Percentiles rank a stretch among this genome's conserved stretches.
These are phyloP conservation scores for Pterocarpus santalinus DNA, from an alignment of 306 rosid species.

Conservation along the genomic window DNA sequence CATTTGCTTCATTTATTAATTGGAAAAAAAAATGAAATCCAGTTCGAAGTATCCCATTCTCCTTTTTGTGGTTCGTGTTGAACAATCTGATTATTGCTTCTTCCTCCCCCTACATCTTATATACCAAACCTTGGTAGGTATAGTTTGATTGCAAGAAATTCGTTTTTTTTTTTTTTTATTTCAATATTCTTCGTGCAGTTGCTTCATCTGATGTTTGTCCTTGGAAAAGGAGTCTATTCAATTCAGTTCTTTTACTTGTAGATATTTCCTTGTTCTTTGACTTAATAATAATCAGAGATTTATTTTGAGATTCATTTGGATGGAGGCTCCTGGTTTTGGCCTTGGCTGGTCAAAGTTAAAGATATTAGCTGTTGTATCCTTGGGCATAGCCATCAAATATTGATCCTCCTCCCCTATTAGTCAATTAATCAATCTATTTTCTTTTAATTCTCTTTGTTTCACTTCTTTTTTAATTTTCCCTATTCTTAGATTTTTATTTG, in stretches of 20 bases:
- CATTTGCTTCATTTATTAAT: conserved; percentile 8
- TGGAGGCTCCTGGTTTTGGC: conserved; percentile 67
- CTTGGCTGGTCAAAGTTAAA: conserved; percentile 61
- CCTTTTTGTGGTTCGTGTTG: not conserved
- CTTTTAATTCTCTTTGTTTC: conserved; percentile 1
- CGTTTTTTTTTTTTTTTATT: conserved; percentile 14
- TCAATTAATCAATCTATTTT: conserved; percentile 23
- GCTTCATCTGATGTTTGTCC: conserved; percentile 42
- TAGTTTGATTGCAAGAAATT: conserved; percentile 24
- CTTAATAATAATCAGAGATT: conserved; percentile 58
- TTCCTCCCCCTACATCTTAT: conserved; percentile 10
- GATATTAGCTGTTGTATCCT: conserved; percentile 70
- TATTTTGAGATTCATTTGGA: conserved; percentile 54
- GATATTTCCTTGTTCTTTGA: conserved; percentile 56
- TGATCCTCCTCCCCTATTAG: conserved; percentile 1
- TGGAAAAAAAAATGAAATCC: not conserved
- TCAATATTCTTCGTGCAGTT: conserved; percentile 27
- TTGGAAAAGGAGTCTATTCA: conserved; percentile 25
- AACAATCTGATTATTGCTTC: not conserved
- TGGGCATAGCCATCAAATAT: conserved; percentile 40
- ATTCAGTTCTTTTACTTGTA: conserved; percentile 30
- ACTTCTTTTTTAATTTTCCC: not conserved
- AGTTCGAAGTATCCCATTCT: not conserved
- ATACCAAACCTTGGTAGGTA: conserved; percentile 21
- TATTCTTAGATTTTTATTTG: conserved; percentile 18